Percentiles rank a stretch among this genome's conserved stretches.
Conservation (phyloP, 306 rosid species). For the Castanea mollissima region DNA sequence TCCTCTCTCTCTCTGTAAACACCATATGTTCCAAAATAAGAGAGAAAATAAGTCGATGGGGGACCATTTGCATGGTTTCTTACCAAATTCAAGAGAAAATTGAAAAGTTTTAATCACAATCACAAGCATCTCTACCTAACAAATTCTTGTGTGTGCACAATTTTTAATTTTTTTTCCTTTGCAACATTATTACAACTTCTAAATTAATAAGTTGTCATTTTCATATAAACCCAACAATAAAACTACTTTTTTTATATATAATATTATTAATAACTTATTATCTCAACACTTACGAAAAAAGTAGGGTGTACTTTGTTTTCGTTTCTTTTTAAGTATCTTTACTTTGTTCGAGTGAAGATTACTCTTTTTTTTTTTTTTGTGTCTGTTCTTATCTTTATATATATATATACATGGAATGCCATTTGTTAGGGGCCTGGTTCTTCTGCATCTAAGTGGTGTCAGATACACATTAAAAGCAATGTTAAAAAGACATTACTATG, state of each 20-base stretch:
- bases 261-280: too few relatives aligned
- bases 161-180: too few relatives aligned
- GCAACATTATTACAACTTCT: too few relatives aligned
- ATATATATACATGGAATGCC: conserved; percentile 21
- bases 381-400: conserved; percentile 9
- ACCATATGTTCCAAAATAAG: conserved; percentile 44
- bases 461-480: conserved; percentile 27
- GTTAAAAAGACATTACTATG: conserved; percentile 2
- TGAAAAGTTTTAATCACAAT: conserved; percentile 19
- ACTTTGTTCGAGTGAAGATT: conserved; percentile 14
- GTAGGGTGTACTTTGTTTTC: too few relatives aligned
- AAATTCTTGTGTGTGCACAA: conserved; percentile 33
- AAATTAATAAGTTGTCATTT: too few relatives aligned
- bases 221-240: too few relatives aligned
- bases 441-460: conserved; percentile 42
- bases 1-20: neutral
- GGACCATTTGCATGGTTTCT: conserved; percentile 69
- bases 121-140: conserved; percentile 27
- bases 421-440: conserved; percentile 29
- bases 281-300: too few relatives aligned
- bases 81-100: conserved; percentile 46
- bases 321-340: conserved; percentile 15
- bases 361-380: neutral
- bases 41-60: conserved; percentile 44
- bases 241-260: neutral